Percentiles rank a stretch among this genome's conserved stretches.
These are phyloP conservation scores for Stachybotrys chlorohalonatus DNA, from an alignment of 2,329 filamentous ascomycete genomes.

Conservation along the genomic window DNA sequence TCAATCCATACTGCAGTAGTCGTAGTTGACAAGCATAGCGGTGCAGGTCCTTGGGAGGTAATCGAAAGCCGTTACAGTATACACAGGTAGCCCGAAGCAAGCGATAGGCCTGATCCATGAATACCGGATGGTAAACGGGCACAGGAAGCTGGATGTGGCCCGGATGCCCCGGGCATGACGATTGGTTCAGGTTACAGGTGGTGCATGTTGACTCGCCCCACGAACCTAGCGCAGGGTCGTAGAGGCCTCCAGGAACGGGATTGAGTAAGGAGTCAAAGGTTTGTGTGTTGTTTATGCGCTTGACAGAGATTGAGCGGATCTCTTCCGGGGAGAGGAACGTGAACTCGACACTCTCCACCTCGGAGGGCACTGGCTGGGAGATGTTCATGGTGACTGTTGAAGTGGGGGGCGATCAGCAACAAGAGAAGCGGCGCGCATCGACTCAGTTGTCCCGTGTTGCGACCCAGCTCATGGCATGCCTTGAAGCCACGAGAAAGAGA, in stretches of 20 bases:
- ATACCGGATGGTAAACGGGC: conserved; percentile 92
- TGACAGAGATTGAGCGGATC: conserved; percentile 83
- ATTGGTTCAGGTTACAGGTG: conserved; percentile 79
- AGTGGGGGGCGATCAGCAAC: neutral
- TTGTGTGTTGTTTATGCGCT: conserved; percentile 83
- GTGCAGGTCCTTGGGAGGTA: conserved; percentile 69
- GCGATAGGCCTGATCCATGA: conserved; percentile 84
- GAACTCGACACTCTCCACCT: conserved; percentile 83
- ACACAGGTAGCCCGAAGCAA: conserved; percentile 80
- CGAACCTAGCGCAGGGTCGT: conserved; percentile 84
- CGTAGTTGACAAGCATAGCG: conserved; percentile 76
- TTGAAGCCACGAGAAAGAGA: neutral
- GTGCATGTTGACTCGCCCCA: conserved; percentile 79
- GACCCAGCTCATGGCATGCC: neutral
- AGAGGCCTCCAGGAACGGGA: conserved; percentile 81
- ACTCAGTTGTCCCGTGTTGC: neutral
- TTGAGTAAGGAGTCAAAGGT: conserved; percentile 93
- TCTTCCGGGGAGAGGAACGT: conserved; percentile 73
- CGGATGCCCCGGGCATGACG: conserved; percentile 81
- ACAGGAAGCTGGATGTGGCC: conserved; percentile 93
- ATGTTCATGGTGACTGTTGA: conserved; percentile 48
- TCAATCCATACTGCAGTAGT: conserved; percentile 74
- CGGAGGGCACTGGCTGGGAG: conserved; percentile 73
- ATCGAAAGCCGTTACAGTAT: conserved; percentile 81
- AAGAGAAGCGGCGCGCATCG: neutral